Evolutionary conservation across 441 rosid genomes (phyloP).

Genomic region (Bocquillonia castaneifolia): DNA sequence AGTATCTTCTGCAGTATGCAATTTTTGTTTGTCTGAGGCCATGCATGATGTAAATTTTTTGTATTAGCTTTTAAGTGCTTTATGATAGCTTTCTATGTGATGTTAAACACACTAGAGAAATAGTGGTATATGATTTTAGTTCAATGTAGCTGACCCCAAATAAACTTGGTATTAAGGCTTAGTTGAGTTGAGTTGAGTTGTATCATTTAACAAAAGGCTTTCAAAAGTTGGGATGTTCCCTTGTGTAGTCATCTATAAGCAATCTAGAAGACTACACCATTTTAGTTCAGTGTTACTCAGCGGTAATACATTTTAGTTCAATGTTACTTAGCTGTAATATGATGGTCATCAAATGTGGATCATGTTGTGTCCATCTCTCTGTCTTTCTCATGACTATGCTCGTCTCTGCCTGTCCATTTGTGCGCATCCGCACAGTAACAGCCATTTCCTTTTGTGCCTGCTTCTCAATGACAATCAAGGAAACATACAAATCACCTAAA

Average conservation of each 20-base stretch:
- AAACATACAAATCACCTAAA: neutral
- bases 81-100: neutral
- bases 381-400: neutral
- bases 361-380: neutral
- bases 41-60: neutral
- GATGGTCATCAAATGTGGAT: neutral
- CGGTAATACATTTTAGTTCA: neutral
- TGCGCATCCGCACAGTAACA: neutral
- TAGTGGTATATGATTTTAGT: neutral
- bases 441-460: neutral
- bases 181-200: too few relatives aligned
- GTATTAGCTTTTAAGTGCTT: neutral
- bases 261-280: too few relatives aligned
- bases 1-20: constrained; percentile 19
- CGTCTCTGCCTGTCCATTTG: neutral
- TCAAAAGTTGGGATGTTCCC: neutral
- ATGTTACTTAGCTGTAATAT: neutral
- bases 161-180: too few relatives aligned
- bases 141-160: too few relatives aligned
- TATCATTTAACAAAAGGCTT: neutral
- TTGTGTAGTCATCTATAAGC: neutral
- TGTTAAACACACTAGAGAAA: neutral
- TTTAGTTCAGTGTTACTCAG: too few relatives aligned
- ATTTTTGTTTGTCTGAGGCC: neutral
- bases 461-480: neutral